phyloP scores from a whole-genome alignment of 2,329 filamentous ascomycete species.

The Aspergillus sp. region DNA sequence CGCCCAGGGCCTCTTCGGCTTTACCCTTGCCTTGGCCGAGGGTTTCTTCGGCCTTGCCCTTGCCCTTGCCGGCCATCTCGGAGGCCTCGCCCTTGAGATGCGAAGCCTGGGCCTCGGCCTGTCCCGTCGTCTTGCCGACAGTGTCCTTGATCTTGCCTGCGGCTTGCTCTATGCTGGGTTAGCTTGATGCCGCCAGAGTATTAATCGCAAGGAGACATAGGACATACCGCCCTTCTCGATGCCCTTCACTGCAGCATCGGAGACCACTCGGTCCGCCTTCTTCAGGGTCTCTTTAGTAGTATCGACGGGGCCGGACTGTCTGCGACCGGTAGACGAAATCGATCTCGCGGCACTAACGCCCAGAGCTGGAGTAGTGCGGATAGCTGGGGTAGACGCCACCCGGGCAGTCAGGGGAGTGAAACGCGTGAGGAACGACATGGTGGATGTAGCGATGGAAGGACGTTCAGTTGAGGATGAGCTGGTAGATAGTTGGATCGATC shows the following conservation, averaged over 20 bases:
- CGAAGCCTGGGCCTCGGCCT: conserved; percentile 47
- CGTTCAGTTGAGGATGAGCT: neutral
- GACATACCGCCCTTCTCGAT: conserved; percentile 61
- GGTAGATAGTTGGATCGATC: neutral
- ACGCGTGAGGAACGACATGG: conserved; percentile 38
- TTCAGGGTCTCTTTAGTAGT: conserved; percentile 58
- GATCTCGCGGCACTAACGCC: conserved; percentile 19
- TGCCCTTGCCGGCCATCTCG: conserved; percentile 9
- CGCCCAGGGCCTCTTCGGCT: conserved; percentile 12
- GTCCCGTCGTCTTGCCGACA: conserved; percentile 40
- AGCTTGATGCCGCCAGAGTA: neutral
- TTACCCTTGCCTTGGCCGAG: conserved; percentile 16
- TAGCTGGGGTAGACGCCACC: conserved; percentile 11
- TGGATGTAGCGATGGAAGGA: conserved; percentile 1
- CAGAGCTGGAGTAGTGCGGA: conserved; percentile 12
- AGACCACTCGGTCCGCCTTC: conserved; percentile 55
- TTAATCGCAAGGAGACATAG: neutral
- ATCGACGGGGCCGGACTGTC: conserved; percentile 53
- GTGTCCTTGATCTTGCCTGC: conserved; percentile 44
- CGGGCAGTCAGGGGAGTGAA: conserved; percentile 27
- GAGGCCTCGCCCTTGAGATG: conserved; percentile 25
- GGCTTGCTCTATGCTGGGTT: conserved; percentile 46
- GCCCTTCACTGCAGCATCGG: conserved; percentile 57
- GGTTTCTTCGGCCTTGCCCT: conserved; percentile 12
- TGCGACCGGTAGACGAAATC: conserved; percentile 53